Base-by-base conservation (phyloP, 352 stramenopile genomes). In the Aphanomyces euteiches region DNA sequence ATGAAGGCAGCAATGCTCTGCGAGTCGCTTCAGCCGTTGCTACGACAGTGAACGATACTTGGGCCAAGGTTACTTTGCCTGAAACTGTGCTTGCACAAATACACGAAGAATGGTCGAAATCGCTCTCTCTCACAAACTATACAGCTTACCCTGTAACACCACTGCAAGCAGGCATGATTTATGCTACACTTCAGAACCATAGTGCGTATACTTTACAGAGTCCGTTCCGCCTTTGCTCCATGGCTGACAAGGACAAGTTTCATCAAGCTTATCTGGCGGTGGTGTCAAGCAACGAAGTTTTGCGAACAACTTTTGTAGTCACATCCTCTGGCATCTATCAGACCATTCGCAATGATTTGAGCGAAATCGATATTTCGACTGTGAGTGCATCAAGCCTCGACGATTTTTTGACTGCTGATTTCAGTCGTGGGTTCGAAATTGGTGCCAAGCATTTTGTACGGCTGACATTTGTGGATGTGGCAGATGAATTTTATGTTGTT, bases 401-500 rank as follows among this genome's bases (percentile, higher is more conserved):
- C 54, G 54, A 61, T 8, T 61, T 40, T 37, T 36, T 61, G 17
- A n/a, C 39, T n/a, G n/a, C 54, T 36, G 54, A 61, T 37, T 36
- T 61, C 7, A 37, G 28, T 8, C 54, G 54, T 15, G 54, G 54
- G 43, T 61, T 61, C 43, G 7, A 5, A 37, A 37, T 61, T 7
- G 54, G 36, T 8, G 28, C 39, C 54, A 13, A n/a, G 5, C n/a
- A n/a, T 5, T 61, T 61, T 36, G 36, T 61, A n/a, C 54, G 54
- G 4, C n/a, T 61, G 4, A 37, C 13, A 8, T 45, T 38, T 5
- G 13, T 61, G 17, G 7, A 10, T 10, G n/a, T 37, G 19, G 13
- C 54, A 37, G 28, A n/a, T 41, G 54, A 61, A 5, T 5, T 28
- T 38, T 61, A 39, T 61, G 54, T 8, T 5, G 54, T 61, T 21